Evolutionary conservation across 75 land plant genomes (phyloP).

Genomic region (Sequoiadendron giganteum): DNA sequence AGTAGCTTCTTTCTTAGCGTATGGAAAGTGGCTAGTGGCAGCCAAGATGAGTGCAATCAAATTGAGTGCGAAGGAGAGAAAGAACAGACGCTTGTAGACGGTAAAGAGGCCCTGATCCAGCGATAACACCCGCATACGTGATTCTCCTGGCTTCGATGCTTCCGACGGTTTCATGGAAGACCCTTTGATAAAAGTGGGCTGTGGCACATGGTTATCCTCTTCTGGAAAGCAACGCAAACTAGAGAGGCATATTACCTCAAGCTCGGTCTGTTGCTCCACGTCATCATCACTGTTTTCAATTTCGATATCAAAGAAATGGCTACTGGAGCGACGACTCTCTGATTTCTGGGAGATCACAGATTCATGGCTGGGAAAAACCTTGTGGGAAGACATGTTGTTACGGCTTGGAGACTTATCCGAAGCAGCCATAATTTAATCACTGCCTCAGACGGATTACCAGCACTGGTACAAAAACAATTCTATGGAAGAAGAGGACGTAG

Average conservation of each 20-base stretch:
- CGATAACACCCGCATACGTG: constrained; percentile 38
- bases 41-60: not conserved
- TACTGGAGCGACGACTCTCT: constrained; percentile 22
- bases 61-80: constrained; percentile 25
- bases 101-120: constrained; percentile 63
- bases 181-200: not conserved
- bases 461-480: no score
- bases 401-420: no score
- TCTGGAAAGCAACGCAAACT: not conserved
- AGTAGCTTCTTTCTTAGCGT: no score
- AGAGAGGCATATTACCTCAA: not conserved
- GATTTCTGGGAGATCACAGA: no score
- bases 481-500: no score
- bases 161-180: not conserved
- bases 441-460: no score
- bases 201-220: not conserved
- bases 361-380: no score
- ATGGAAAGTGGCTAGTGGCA: no score
- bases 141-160: not conserved
- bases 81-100: constrained; percentile 56
- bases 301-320: constrained; percentile 48
- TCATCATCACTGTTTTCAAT: constrained; percentile 23
- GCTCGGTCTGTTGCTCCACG: not conserved
- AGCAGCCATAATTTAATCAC: no score
- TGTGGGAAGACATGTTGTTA: no score